Evolutionary conservation across 495 filamentous ascomycete species (phyloP).

Genomic region (Xylaria intraflava): DNA sequence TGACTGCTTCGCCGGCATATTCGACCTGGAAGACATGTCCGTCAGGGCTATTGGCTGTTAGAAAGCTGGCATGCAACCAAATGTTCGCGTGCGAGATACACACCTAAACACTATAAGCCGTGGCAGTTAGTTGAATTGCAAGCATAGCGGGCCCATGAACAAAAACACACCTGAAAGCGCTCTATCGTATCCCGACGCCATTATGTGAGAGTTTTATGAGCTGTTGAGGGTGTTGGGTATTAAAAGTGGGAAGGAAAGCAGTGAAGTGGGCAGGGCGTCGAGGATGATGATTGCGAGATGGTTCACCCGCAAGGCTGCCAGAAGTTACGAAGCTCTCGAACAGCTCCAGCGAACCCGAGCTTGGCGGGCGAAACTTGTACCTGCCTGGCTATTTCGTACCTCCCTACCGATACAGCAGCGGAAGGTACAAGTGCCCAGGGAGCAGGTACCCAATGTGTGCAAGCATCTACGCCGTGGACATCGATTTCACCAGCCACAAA

Average conservation of each 20-base stretch:
- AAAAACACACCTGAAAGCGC: conserved; percentile 76
- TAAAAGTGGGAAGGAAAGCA: conserved; percentile 8
- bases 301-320: conserved; percentile 24
- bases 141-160: conserved; percentile 3
- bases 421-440: no score
- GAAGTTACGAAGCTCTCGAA: conserved; percentile 26
- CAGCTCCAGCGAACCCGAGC: conserved; percentile 24
- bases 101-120: conserved; percentile 56
- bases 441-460: no score
- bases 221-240: conserved; percentile 4
- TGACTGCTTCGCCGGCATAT: conserved; percentile 97
- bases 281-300: conserved; percentile 10
- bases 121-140: conserved; percentile 32
- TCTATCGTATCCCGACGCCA: conserved; percentile 90
- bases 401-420: no score
- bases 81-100: conserved; percentile 34
- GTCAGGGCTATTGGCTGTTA: conserved; percentile 68
- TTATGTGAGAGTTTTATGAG: conserved; percentile 27
- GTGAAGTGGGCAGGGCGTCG: conserved; percentile 3
- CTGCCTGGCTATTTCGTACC: conserved; percentile 1
- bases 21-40: conserved; percentile 99
- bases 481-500: no score
- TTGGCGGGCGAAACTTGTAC: conserved; percentile 3
- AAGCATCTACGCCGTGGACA: no score
- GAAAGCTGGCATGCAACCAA: conserved; percentile 14